Evolutionary conservation across 1,139 yeast species (phyloP).

Genomic region (Suhomyces terraborum): DNA sequence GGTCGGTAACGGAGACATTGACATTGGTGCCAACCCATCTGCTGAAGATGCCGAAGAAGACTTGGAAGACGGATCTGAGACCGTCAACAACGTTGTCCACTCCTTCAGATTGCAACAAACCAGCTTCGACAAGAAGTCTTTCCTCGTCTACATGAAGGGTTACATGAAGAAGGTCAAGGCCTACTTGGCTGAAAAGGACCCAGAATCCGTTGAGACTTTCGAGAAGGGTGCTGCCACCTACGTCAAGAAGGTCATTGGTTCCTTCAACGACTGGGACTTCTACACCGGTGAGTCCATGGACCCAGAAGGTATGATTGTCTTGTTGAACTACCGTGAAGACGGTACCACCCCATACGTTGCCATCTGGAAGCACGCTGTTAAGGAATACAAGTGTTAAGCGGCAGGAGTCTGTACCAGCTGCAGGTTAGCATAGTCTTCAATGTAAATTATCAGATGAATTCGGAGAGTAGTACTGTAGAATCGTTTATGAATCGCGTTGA

Average conservation of each 20-base stretch:
- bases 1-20: constrained; percentile 87
- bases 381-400: constrained; percentile 59
- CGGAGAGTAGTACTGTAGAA: too few relatives aligned
- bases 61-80: constrained; percentile 79
- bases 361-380: constrained; percentile 98
- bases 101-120: constrained; percentile 98
- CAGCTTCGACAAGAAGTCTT: constrained; percentile 95
- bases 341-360: constrained; percentile 97
- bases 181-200: constrained; percentile 81
- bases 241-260: constrained; percentile 92
- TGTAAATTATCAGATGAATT: constrained; percentile 1
- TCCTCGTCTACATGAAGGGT: constrained; percentile 92
- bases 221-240: constrained; percentile 96
- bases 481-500: too few relatives aligned
- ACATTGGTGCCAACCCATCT: constrained; percentile 99
- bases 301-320: constrained; percentile 97
- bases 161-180: constrained; percentile 97
- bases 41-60: constrained; percentile 89
- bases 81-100: constrained; percentile 97
- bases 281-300: constrained; percentile 99
- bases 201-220: constrained; percentile 81
- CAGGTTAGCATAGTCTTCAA: constrained; percentile 5
- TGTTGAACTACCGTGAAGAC: constrained; percentile 99
- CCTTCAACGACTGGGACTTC: constrained; percentile 99
- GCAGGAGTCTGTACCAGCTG: constrained; percentile 2